Conservation (phyloP, 2,329 filamentous ascomycete genomes). For the Nothomitra cinnamomea region DNA sequence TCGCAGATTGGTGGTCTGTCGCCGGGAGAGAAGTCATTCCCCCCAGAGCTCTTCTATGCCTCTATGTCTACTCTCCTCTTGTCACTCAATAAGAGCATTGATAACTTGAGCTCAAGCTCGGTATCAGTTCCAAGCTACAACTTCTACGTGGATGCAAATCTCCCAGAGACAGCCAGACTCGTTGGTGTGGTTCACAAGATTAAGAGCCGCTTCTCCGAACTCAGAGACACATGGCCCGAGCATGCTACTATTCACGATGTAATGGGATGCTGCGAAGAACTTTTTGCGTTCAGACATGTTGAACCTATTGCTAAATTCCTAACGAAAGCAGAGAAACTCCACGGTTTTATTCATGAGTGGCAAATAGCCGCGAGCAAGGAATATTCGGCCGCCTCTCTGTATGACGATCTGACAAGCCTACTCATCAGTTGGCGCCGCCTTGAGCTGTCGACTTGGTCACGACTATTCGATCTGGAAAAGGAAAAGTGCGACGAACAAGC, state of each 20-base stretch:
- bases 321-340: conserved; percentile 72
- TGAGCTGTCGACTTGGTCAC: conserved; percentile 83
- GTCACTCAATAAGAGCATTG: conserved; percentile 43
- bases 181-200: conserved; percentile 52
- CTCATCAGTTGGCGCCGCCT: conserved; percentile 82
- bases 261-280: conserved; percentile 52
- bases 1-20: neutral
- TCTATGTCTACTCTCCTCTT: conserved; percentile 52
- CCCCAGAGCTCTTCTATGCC: conserved; percentile 12
- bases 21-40: neutral
- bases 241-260: conserved; percentile 73
- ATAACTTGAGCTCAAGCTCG: conserved; percentile 25
- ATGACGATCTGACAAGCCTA: conserved; percentile 61
- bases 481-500: conserved; percentile 61
- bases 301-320: conserved; percentile 79
- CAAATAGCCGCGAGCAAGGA: conserved; percentile 77
- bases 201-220: conserved; percentile 52
- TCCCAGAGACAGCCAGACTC: conserved; percentile 57
- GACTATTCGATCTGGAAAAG: conserved; percentile 69
- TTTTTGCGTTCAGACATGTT: conserved; percentile 57
- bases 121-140: conserved; percentile 44
- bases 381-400: conserved; percentile 50
- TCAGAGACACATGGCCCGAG: conserved; percentile 47
- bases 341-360: conserved; percentile 81
- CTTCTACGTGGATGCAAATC: conserved; percentile 74